Evolutionary conservation across 2,329 filamentous ascomycete species (phyloP), one percentile per base, ranked within the genome.

Genomic region (Lachnellula arida): DNA sequence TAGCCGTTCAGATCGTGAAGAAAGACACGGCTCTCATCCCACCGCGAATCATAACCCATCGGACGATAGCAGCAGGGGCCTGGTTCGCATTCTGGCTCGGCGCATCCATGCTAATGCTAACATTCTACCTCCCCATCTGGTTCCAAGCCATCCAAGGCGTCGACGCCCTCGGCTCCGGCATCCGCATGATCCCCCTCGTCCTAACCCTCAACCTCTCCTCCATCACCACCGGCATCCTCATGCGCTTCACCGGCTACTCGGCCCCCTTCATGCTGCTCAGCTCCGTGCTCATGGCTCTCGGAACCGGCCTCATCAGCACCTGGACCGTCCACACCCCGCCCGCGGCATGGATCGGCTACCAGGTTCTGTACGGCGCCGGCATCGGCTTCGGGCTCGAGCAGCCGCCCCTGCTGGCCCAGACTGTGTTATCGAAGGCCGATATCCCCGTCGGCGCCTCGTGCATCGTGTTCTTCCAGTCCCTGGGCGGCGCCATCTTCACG

Each of bases 321-420:
- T 75, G 82, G 22, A 68, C 71, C 19, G 72, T 80, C 3, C 63
- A 75, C 59, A 81, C 78, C 3, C 71, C 74, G 1, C 67, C 77
- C 7, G 64, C 70, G 11, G 70, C 73, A 42, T 85, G 81, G 81
- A 79, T 84, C 57, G 80, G 80, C 15, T 83, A 79, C 67, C 81
- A 83, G 65, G 76, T 81, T 47, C 65, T 85, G 17, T 71, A 61
- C 25, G 82, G 81, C 42, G 71, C 82, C 3, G 81, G 81, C 37
- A 74, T 81, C 9, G 83, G 83, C 2, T 71, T 81, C 19, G 81
- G 80, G 11, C 82, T 86, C 76, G 82, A 86, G 63, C 77, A 81
- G 3, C 73, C 79, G 15, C 73, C 75, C 53, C 77, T 86, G 19
- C 81, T 81, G 2, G 75, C 80, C 4, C 81, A 84, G 63, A 77